phyloP scores from a whole-genome alignment of 495 filamentous ascomycete genomes.

The Talaromyces thailandensis region DNA sequence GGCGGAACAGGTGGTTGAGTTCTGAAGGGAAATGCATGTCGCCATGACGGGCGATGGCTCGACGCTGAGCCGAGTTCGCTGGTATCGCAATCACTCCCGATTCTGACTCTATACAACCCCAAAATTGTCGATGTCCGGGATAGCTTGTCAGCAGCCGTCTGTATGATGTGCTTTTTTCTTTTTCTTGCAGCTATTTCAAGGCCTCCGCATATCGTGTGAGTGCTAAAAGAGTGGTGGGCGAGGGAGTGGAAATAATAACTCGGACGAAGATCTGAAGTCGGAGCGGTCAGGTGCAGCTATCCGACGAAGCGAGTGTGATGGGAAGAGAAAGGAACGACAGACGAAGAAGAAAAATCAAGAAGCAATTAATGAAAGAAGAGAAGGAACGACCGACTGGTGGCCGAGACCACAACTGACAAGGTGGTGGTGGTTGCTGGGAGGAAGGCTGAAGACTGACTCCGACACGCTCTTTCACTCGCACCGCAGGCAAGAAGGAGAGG shows the following conservation, averaged over 20 bases:
- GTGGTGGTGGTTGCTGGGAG: background rate
- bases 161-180: background rate
- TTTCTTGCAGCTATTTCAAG: background rate
- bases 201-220: background rate
- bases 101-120: background rate
- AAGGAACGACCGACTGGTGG: slow-evolving; percentile 9
- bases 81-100: background rate
- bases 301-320: background rate
- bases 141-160: background rate
- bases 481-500: slow-evolving; percentile 4
- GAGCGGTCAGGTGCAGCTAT: background rate
- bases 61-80: background rate
- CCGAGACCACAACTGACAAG: background rate
- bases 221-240: background rate
- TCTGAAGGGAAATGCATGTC: slow-evolving; percentile 68
- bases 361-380: slow-evolving; percentile 5
- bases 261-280: background rate
- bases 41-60: slow-evolving; percentile 23
- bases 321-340: slow-evolving; percentile 7
- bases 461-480: background rate
- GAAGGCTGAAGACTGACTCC: background rate
- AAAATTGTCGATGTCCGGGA: background rate
- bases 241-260: background rate
- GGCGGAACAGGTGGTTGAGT: slow-evolving; percentile 73
- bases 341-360: slow-evolving; percentile 5